A percentile compares a stretch with the other conserved stretches of the same genome.
These are phyloP conservation scores for Neurospora tetrasperma DNA, from an alignment of 495 filamentous ascomycete species.

Conservation along the genomic window DNA sequence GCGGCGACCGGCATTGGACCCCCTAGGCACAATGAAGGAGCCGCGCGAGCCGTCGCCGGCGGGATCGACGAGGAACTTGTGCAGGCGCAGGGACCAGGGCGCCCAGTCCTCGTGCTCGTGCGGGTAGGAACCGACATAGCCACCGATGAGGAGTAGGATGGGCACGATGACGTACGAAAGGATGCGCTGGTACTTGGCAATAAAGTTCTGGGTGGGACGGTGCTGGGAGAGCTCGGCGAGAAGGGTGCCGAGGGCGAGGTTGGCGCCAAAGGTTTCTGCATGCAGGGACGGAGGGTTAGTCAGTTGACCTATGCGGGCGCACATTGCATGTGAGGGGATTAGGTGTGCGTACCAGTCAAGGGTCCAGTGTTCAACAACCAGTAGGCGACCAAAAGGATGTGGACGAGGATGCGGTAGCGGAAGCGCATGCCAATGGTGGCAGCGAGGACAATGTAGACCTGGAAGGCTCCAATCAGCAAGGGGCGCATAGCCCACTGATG, in stretches of 20 bases:
- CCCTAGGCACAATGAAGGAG: constrained; percentile 44
- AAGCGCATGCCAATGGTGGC: constrained; percentile 49
- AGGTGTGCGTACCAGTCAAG: constrained; percentile 19
- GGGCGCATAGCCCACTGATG: constrained; percentile 58
- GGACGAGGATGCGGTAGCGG: constrained; percentile 44
- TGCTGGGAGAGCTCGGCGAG: constrained; percentile 51
- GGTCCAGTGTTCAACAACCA: constrained; percentile 37
- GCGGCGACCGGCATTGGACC: constrained; percentile 43
- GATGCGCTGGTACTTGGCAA: constrained; percentile 36
- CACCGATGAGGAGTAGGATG: constrained; percentile 36
- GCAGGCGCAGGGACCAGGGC: constrained; percentile 45
- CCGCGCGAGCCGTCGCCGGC: constrained; percentile 19
- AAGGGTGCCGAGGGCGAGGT: constrained; percentile 51
- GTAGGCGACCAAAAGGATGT: constrained; percentile 40
- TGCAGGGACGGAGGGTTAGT: constrained; percentile 5
- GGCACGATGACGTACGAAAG: constrained; percentile 35
- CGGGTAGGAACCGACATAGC: constrained; percentile 50
- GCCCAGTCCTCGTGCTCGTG: constrained; percentile 48
- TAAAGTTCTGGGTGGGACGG: constrained; percentile 39
- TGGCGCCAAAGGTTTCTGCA: constrained; percentile 46
- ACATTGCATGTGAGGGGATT: no score
- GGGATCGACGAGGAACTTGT: constrained; percentile 15
- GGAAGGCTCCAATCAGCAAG: constrained; percentile 50
- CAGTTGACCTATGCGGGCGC: background rate
- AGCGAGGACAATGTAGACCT: constrained; percentile 47